Percentiles rank a stretch among this genome's conserved stretches.
Conservation (phyloP, 305 asterid species). For the Salvia sclarea region DNA sequence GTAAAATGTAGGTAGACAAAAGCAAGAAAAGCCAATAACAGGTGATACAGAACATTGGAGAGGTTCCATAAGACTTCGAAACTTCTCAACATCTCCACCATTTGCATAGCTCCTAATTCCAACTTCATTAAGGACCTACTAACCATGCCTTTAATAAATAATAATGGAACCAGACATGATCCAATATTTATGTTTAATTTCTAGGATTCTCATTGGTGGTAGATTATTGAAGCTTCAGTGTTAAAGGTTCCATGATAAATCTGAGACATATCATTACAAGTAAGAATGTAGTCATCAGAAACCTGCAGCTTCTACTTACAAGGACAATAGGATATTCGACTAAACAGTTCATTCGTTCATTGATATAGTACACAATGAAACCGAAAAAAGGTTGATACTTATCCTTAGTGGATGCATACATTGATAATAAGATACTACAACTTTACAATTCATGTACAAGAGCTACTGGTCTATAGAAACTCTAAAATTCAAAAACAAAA, state of each 20-base stretch:
- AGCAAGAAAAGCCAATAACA: neutral
- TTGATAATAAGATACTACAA: neutral
- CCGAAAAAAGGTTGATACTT: neutral
- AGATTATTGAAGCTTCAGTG: neutral
- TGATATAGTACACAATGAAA: neutral
- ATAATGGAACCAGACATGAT: neutral
- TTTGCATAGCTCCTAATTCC: neutral
- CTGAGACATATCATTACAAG: constrained; percentile 5
- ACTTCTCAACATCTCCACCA: constrained; percentile 9
- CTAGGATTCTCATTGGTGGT: neutral
- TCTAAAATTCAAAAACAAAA: neutral
- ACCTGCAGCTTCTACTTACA: neutral
- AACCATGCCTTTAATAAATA: neutral
- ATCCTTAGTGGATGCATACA: constrained; percentile 1
- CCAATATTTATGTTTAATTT: neutral
- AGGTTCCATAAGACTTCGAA: neutral
- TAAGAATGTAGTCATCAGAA: constrained; percentile 11
- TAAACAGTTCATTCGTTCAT: constrained; percentile 13
- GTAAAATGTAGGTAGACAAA: no score
- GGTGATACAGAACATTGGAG: constrained; percentile 2
- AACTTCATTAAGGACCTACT: neutral
- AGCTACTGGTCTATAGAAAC: neutral
- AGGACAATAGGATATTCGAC: neutral
- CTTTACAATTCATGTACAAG: neutral
- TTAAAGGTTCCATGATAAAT: neutral